A percentile compares a stretch with the other conserved stretches of the same genome.
phyloP scores from a whole-genome alignment of 2,329 filamentous ascomycete genomes.

The Boeremia exigua region DNA sequence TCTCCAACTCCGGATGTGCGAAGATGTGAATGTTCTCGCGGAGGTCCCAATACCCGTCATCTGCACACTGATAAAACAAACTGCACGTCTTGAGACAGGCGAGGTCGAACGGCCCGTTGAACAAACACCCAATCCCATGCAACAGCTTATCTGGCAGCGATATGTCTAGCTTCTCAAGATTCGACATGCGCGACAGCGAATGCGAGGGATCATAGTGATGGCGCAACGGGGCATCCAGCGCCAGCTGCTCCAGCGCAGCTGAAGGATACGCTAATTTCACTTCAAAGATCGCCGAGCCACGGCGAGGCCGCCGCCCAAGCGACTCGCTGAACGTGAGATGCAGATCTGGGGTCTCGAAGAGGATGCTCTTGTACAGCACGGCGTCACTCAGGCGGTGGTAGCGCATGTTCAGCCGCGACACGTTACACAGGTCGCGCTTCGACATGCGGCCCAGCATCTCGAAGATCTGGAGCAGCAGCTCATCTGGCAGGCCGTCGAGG shows the following conservation, averaged over 20 bases:
- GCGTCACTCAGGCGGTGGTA: slow-evolving; percentile 42
- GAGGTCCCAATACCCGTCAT: slow-evolving; percentile 42
- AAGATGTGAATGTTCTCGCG: slow-evolving; percentile 46
- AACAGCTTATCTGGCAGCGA: slow-evolving; percentile 37
- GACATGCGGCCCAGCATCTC: slow-evolving; percentile 33
- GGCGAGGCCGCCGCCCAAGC: slow-evolving; percentile 36
- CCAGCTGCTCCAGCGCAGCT: slow-evolving; percentile 38
- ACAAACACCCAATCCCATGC: slow-evolving; percentile 39
- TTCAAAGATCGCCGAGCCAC: slow-evolving; percentile 42
- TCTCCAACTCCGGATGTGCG: slow-evolving; percentile 38
- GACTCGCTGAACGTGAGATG: slow-evolving; percentile 45
- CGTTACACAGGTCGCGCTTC: slow-evolving; percentile 37
- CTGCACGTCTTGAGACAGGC: slow-evolving; percentile 40
- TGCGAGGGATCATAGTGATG: slow-evolving; percentile 40
- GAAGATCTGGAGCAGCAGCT: slow-evolving; percentile 41
- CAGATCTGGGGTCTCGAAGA: slow-evolving; percentile 40
- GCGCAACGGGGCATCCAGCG: slow-evolving; percentile 36
- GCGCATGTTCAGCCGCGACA: slow-evolving; percentile 38
- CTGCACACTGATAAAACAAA: slow-evolving; percentile 41
- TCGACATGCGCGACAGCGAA: slow-evolving; percentile 43
- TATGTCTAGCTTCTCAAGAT: slow-evolving; percentile 42
- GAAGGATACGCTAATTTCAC: slow-evolving; percentile 41
- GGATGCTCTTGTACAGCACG: slow-evolving; percentile 40
- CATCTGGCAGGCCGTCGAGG: slow-evolving; percentile 33
- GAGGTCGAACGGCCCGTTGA: slow-evolving; percentile 44